Base-by-base conservation (phyloP, 108 stramenopile species). In the Cyclotella sp. region DNA sequence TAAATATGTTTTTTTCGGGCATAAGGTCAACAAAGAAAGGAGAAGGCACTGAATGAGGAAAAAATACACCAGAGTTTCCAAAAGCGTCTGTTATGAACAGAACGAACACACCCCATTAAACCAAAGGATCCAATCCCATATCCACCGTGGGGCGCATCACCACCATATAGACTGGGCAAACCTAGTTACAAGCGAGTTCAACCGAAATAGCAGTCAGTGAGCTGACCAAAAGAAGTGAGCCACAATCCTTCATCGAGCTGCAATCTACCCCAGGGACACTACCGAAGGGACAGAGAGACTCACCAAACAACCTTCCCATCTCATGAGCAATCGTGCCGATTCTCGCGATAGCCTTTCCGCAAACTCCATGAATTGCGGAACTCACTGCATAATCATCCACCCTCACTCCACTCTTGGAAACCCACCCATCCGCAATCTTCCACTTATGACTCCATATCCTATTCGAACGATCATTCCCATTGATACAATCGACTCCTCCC, bases 241-340 rank as follows among this genome's bases (percentile, higher is more conserved):
- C 47, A 9, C 3, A 49, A 9, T 49, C 3, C 2, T n/a, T n/a
- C n/a, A 49, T 3, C 34, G 4, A 34, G 47, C 15, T 9, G 18
- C 47, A n/a, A n/a, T n/a, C 47, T n/a, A 49, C 9, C n/a, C n/a
- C 12, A 26, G n/a, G n/a, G n/a, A n/a, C n/a, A n/a, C n/a, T n/a
- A n/a, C n/a, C n/a, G n/a, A n/a, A 26, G 21, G 24, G 21, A 26
- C 55, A 21, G 12, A 21, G 24, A 4, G 19, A n/a, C 55, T 24
- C 24, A 41, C 81, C 81, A 51, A 84, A 73, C 1, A 84, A 43
- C 57, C 79, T 84, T 11, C 82, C 54, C 54, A 83, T 45, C 53
- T 87, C 86, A 41, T 85, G 86, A 72, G 58, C 41, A 40, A 85
- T 68, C 11, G 70, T 62, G 41, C 86, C 86, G 30, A 87, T 77